Base-by-base conservation (phyloP, 768 basidiomycete species). In the Trichaptum fuscoviolaceum region DNA sequence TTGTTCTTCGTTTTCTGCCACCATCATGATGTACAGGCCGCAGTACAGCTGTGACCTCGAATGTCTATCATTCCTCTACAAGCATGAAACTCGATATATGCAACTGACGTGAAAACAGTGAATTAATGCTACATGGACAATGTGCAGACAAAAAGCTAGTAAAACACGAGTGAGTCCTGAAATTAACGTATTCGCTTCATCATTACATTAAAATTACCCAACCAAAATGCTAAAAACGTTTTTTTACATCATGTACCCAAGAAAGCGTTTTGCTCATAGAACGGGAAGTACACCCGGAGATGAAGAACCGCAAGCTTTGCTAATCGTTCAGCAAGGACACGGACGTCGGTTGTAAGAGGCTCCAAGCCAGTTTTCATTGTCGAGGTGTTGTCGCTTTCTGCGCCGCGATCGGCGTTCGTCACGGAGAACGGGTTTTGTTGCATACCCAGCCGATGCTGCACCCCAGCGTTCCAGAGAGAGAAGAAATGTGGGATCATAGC, bases 231-330 rank as follows among this genome's bases (percentile, higher is more conserved):
- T 30, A 30, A 30, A 30, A 3, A 30, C 2, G 30, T 30, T 30
- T 30, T 30, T 52, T 52, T 12, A 52, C 15, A 52, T 52, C 42
- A 52, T 52, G 42, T 52, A 52, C 15, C 20, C 42, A 84, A 76
- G 73, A 88, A 87, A 57, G 83, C 85, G 68, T 87, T 83, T 71
- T 84, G 84, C 75, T 91, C 87, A 77, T 95, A 95, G 65, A 93
- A 74, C n/a, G 85, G 84, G 42, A 90, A 79, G 75, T 91, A 93
- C 63, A 91, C 87, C 69, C 87, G 84, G 64, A 92, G 80, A 75
- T 95, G 91, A 70, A 92, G 87, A 61, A 85, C 78, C 1, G 88
- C 87, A 64, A 95, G 82, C 67, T 88, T 86, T 58, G 88, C 83
- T 36, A 93, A 82, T 72, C 89, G 86, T 71, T 91, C 87, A 30